phyloP scores from a whole-genome alignment of 2,329 filamentous ascomycete species.

The Leptoxyphium fumago region DNA sequence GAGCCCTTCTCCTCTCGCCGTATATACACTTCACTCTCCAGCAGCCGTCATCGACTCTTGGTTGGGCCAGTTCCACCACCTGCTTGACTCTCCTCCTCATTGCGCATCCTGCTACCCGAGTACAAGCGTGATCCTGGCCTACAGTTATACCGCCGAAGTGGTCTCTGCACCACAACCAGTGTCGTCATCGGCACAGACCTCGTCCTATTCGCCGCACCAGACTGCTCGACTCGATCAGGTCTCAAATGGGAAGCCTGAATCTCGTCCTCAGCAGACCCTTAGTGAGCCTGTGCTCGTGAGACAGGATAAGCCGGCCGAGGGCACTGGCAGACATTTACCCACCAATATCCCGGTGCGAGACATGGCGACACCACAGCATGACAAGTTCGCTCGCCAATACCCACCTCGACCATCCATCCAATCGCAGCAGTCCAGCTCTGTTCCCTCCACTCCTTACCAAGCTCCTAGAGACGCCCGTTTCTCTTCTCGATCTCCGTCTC shows the following conservation, averaged over 20 bases:
- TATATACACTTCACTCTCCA: too few relatives aligned
- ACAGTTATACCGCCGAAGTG: neutral
- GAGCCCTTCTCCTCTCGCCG: too few relatives aligned
- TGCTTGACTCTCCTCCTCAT: too few relatives aligned
- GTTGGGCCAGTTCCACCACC: too few relatives aligned
- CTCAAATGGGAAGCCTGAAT: conserved; percentile 13
- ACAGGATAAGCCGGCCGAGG: conserved; percentile 4
- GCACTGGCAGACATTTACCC: conserved; percentile 4
- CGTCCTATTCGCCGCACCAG: too few relatives aligned
- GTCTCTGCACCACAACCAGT: neutral
- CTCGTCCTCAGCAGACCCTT: conserved; percentile 4
- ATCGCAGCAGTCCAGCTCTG: conserved; percentile 63
- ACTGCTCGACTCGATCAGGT: neutral
- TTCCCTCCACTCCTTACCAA: conserved; percentile 86
- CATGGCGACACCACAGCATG: conserved; percentile 7
- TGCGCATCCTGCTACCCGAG: too few relatives aligned
- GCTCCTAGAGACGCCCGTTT: conserved; percentile 70
- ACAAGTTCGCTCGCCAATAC: conserved; percentile 9
- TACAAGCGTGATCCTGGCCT: neutral
- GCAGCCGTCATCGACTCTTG: too few relatives aligned
- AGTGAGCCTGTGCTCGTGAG: conserved; percentile 18
- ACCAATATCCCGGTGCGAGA: conserved; percentile 1
- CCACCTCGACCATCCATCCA: conserved; percentile 14
- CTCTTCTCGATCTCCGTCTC: conserved; percentile 67
- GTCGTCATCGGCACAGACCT: neutral